Base-by-base conservation (phyloP, 352 stramenopile species). In the Plasmopara muralis region DNA sequence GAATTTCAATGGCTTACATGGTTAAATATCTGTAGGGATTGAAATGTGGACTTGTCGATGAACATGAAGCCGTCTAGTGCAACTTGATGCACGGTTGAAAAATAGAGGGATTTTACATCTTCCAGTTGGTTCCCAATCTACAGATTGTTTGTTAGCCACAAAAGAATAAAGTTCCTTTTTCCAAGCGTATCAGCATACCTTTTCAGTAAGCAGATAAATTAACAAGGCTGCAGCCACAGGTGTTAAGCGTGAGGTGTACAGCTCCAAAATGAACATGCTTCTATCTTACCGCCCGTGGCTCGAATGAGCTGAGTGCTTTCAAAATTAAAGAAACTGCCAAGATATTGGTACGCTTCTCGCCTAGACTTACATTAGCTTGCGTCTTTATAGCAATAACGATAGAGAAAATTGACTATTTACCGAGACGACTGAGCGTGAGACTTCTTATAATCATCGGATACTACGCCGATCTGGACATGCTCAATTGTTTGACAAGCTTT, bases 101-200 rank as follows among this genome's bases (percentile, higher is more conserved):
- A 64, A 38, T 70, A 86, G 8, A 86, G 57, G 6, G 64, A 62
- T 25, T 75, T 59, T 2, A 62, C 59, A 16, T 74, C 63, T 18
- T 95, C 83, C 15, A 95, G 59, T 46, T 93, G 83, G 46, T 91
- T 89, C 18, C 81, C 80, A 47, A 92, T 87, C 84, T 95, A 38
- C 35, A 38, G 15, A 34, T 33, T 43, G n/a, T 55, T 57, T 54
- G 34, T 25, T 25, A 25, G 20, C 20, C 4, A 25, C 50, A 14
- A 12, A 29, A 2, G 41, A 29, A 16, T 25, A 34, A 18, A 16
- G 35, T 29, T 20, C 12, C 2, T 43, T 30, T n/a, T 38, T 30
- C 13, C 12, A 12, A 35, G 45, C 9, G 52, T 15, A 8, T 28
- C 16, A 7, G 14, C 35, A 9, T 55, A 90, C 83, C 68, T 87